Base-by-base conservation (phyloP, 1,284 basidiomycete genomes). In the Phellopilus nigrolimitatus region DNA sequence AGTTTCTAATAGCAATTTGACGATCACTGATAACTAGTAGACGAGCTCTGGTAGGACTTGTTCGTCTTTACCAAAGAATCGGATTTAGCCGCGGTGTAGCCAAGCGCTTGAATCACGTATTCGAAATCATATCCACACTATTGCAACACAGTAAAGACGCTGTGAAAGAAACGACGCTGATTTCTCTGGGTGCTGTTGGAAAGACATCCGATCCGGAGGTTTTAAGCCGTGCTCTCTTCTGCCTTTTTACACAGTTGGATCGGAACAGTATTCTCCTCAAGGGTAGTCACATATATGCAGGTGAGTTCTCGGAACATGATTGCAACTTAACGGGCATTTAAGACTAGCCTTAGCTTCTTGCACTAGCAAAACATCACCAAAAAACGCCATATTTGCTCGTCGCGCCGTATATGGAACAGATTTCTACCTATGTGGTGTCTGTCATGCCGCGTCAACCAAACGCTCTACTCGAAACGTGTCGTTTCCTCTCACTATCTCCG, bases 331-430 rank as follows among this genome's bases (percentile, higher is more conserved):
- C 7, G 1, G 15, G n/a, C n/a, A 37, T 15, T 37, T 3, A 37
- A 33, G 19, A 17, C n/a, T 7, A 7, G 19, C 7, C 15, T 7
- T 15, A 93, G 88, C 71, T 93, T 17, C 65, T 79, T 4, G 72
- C 71, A 0, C 61, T 87, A 34, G 76, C 80, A 19, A 80, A 75
- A 52, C 64, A 73, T 49, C 73, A 80, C 57, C 73, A 78, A 37
- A 91, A 88, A 60, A 72, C 81, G 0, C 77, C 83, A 0, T 90
- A 90, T 61, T 74, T 74, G 7, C 71, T 94, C 30, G 63, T 91
- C 7, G 76, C 78, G 2, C 88, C 90, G 0, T 83, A 85, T 63
- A 70, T 92, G 55, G 74, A 80, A 25, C 72, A 77, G 24, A 75
- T 95, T 48, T 82, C 86, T 1, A 78, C 83, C 1, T 80, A 82